Evolutionary conservation across 352 stramenopile genomes (phyloP), one percentile per base, ranked within the genome.

Genomic region (Hyaloperonospora arabidopsidis): DNA sequence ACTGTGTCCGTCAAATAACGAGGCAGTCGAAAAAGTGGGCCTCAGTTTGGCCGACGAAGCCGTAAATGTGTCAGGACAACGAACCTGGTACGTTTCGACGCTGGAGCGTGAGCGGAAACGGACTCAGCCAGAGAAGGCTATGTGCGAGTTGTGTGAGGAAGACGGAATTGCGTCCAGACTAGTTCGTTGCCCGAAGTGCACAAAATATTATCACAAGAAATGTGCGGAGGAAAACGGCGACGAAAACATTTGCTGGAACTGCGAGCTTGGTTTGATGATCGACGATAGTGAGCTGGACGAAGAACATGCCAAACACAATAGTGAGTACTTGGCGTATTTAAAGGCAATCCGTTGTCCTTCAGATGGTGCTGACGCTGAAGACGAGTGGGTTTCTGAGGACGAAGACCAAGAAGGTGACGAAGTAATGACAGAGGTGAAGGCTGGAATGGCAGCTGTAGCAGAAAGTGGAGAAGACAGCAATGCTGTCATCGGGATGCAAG

Each of bases 181-280:
- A 39, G 60, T 72, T 12, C 63, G 64, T 15, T 89, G 79, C 13
- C 39, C 47, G 3, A 68, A 61, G 1, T 89, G 79, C 53, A 66
- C 47, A 1, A 80, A 81, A 47, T 89, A 84, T 49, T 88, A 86
- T 48, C 81, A 91, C 60, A 83, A 70, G 45, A 69, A 68, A 14
- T 91, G 81, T 49, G 79, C 81, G 1, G 77, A 66, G 22, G 76
- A 89, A 34, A 86, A 84, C 39, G 80, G 80, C 6, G 75, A 87
- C 44, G 77, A 84, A 18, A 79, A 59, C 7, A 53, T 78, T 12
- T 91, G 81, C 61, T 91, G 79, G 76, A 83, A 86, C 22, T 91
- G 81, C 46, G 76, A 89, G 49, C 59, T 84, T 38, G 70, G 82
- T 25, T 74, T 67, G 7, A 75, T 89, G 62, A 88, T 91, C 50